Conservation (phyloP, 331 rosid species). For the Stylosanthes scabra region DNA sequence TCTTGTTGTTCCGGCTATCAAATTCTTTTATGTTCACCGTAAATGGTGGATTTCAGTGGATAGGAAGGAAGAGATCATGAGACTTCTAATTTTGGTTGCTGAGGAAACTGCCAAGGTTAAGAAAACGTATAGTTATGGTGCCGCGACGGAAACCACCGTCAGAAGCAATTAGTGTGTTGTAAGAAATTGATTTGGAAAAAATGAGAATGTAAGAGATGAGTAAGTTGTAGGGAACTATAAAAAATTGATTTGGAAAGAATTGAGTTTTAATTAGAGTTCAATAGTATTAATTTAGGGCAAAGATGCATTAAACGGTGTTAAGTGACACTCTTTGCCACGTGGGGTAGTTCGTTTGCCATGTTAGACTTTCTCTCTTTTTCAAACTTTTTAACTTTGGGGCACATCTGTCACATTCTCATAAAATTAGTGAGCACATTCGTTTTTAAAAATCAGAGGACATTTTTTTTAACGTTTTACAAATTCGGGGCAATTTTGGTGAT, state of each 20-base stretch:
- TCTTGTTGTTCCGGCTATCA: conserved; percentile 58
- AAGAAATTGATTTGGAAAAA: conserved; percentile 70
- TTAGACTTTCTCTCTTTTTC: no score
- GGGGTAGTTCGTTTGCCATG: no score
- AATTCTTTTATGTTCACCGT: conserved; percentile 47
- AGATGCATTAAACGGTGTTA: no score
- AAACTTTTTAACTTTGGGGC: no score
- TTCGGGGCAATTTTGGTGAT: no score
- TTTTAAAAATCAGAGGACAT: no score
- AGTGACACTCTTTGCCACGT: no score
- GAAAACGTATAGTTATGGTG: conserved; percentile 51
- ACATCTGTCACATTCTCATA: no score
- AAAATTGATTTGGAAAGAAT: conserved; percentile 17
- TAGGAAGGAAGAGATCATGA: conserved; percentile 79
- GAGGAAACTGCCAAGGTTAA: conserved; percentile 79
- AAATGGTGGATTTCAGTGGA: conserved; percentile 74
- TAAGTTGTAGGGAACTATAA: conserved; percentile 46
- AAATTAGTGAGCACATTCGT: no score
- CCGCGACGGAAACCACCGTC: conserved; percentile 30
- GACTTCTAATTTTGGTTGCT: conserved; percentile 73
- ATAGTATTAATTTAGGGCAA: no score
- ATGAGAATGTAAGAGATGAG: conserved; percentile 48
- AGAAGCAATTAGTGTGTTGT: conserved; percentile 62
- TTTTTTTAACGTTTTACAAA: no score
- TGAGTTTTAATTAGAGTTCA: no score